These are phyloP conservation scores for Choanephora cucurbitarum DNA, from an alignment of 371 early-diverging fungal species.

Conservation along the genomic window DNA sequence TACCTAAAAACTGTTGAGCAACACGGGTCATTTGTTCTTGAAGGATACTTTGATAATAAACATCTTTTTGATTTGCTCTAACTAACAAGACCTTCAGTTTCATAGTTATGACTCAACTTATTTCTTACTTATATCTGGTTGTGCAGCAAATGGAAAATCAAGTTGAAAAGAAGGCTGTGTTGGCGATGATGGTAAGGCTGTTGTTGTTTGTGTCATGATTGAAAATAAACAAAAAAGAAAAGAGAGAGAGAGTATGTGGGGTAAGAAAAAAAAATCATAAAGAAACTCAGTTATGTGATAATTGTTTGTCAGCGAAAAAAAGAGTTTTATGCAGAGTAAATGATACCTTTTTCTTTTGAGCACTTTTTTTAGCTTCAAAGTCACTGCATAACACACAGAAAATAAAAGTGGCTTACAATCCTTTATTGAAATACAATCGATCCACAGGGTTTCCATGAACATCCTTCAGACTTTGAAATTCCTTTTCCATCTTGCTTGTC, in stretches of 20 bases:
- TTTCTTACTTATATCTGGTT: slow-evolving; percentile 84
- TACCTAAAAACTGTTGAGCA: slow-evolving; percentile 65
- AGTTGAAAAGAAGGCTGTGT: slow-evolving; percentile 20
- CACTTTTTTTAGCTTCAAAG: too few relatives aligned
- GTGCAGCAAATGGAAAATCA: slow-evolving; percentile 74
- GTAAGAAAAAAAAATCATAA: not conserved
- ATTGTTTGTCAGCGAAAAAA: too few relatives aligned
- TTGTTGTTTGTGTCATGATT: not conserved
- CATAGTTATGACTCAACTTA: too few relatives aligned
- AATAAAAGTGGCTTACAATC: too few relatives aligned
- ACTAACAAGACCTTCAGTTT: too few relatives aligned
- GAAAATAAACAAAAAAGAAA: not conserved
- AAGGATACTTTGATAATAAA: slow-evolving; percentile 69
- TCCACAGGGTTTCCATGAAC: slow-evolving; percentile 56
- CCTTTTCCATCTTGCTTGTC: slow-evolving; percentile 46
- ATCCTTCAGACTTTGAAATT: slow-evolving; percentile 55
- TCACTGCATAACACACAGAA: too few relatives aligned
- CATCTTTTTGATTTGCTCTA: slow-evolving; percentile 88
- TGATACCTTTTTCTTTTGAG: too few relatives aligned
- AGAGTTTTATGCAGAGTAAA: too few relatives aligned
- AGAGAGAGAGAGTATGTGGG: not conserved
- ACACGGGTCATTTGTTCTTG: slow-evolving; percentile 66
- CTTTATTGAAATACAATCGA: slow-evolving; percentile 72
- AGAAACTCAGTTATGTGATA: slow-evolving; percentile 1
- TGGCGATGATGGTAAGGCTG: slow-evolving; percentile 9